These are phyloP conservation scores for Colletotrichum tropicicola DNA, from an alignment of 2,329 filamentous ascomycete species.

Conservation along the genomic window DNA sequence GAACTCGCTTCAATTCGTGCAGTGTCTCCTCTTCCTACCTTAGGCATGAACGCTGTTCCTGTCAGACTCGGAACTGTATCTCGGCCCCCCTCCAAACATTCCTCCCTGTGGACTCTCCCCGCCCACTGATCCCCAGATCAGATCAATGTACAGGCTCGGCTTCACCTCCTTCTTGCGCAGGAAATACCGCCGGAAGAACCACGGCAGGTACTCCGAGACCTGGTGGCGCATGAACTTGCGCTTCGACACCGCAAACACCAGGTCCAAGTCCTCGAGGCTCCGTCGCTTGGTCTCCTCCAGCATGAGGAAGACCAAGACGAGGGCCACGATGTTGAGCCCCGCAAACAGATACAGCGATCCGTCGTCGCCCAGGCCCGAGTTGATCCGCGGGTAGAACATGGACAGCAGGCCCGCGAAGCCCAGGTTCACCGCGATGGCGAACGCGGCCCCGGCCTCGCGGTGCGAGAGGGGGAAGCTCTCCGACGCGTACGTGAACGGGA, in stretches of 20 bases:
- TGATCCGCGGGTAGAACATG: constrained; percentile 48
- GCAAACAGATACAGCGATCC: constrained; percentile 56
- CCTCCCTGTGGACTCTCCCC: background rate
- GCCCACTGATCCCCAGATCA: constrained; percentile 38
- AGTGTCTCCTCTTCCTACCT: background rate
- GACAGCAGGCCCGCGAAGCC: constrained; percentile 56
- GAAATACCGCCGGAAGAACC: constrained; percentile 40
- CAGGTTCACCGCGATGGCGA: constrained; percentile 57
- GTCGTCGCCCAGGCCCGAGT: constrained; percentile 36
- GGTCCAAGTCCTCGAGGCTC: constrained; percentile 50
- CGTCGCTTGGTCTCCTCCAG: constrained; percentile 52
- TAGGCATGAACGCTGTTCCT: constrained; percentile 11
- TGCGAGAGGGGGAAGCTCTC: constrained; percentile 60
- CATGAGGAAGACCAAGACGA: constrained; percentile 54
- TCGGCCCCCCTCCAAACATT: background rate
- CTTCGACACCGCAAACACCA: constrained; percentile 49
- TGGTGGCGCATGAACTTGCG: constrained; percentile 48
- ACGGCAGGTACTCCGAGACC: constrained; percentile 43
- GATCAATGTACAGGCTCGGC: constrained; percentile 44
- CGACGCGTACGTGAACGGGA: constrained; percentile 59
- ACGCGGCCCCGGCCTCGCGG: constrained; percentile 57
- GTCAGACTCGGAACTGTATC: constrained; percentile 4
- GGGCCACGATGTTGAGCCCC: constrained; percentile 54
- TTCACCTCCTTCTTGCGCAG: constrained; percentile 32
- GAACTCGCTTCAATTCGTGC: background rate